Evolutionary conservation across 768 basidiomycete genomes (phyloP), one percentile per base, ranked within the genome.

Genomic region (Tulasnella calospora): DNA sequence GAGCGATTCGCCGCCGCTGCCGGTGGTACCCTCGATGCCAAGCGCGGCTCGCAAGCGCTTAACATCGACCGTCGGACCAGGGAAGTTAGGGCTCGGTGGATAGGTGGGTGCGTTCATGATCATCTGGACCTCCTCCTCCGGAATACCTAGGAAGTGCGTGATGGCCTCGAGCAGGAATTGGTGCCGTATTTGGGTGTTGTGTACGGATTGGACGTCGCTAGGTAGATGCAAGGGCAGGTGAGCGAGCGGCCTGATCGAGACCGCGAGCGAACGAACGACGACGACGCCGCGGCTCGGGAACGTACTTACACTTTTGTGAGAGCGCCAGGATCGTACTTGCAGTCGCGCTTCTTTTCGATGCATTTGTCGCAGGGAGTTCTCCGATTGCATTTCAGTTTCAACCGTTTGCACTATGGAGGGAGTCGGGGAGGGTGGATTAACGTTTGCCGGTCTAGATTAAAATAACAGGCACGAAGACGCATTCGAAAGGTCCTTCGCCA

Each of bases 301-400:
- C n/a, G 76, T 27, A 86, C 90, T 74, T 79, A 92, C 90, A 95
- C 90, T 88, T 94, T 95, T 85, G 94, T 94, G 19, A 92, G 90
- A 0, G 94, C 94, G 23, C 92, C 93, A 27, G 92, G 89, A 0
- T 73, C 71, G 57, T 81, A 81, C 27, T 73, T 47, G 74, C 80
- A 81, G 44, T 80, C 55, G 92, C 91, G 80, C 93, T 91, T 83
- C 94, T 94, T 67, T 9, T 27, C 61, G 23, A 89, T 87, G 81
- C 94, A 95, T 36, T 90, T 90, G 0, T 89, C 89, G 81, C 94
- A 95, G 0, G 94, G 94, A 2, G 87, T 89, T 30, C 91, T 88
- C 47, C 94, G 86, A 85, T 95, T 94, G 82, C 94, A 95, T 85
- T 91, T 94, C 76, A 95, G 88, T 81, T 95, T 95, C 73, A 95